These are phyloP conservation scores for Drechmeria coniospora DNA, from an alignment of 2,329 filamentous ascomycete species.

Conservation along the genomic window DNA sequence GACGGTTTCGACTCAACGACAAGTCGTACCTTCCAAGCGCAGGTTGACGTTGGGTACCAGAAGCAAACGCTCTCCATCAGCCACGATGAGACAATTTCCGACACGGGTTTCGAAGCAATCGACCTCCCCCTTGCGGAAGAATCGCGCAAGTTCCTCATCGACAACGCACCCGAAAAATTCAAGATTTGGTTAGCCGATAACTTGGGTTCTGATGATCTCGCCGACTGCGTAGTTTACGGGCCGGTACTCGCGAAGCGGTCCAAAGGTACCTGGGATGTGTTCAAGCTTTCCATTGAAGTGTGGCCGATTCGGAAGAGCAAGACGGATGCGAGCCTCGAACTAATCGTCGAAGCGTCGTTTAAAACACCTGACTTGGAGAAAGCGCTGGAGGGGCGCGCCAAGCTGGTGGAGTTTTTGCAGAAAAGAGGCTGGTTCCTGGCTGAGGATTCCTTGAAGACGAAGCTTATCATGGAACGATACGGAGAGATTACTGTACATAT, in stretches of 20 bases:
- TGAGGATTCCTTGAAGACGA: constrained; percentile 11
- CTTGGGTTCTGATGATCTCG: constrained; percentile 13
- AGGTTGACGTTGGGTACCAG: constrained; percentile 21
- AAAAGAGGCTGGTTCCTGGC: constrained; percentile 13
- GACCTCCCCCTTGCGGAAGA: constrained; percentile 9
- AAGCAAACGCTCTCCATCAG: constrained; percentile 20
- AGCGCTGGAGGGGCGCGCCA: constrained; percentile 7
- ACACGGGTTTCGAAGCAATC: constrained; percentile 11
- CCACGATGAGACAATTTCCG: constrained; percentile 11
- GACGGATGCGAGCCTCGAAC: constrained; percentile 10
- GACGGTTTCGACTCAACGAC: constrained; percentile 18
- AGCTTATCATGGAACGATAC: constrained; percentile 13
- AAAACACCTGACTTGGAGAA: constrained; percentile 8
- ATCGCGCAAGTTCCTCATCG: constrained; percentile 9
- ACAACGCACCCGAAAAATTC: constrained; percentile 16
- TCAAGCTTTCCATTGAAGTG: constrained; percentile 15
- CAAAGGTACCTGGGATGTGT: constrained; percentile 13
- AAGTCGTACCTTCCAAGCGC: constrained; percentile 18
- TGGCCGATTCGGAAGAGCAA: constrained; percentile 13
- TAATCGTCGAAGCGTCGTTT: constrained; percentile 15
- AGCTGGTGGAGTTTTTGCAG: constrained; percentile 8
- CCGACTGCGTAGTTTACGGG: constrained; percentile 13
- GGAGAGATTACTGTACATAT: neutral
- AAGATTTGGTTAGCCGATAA: constrained; percentile 11
- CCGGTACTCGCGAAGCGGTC: constrained; percentile 15